Evolutionary conservation across 345 rosid genomes (phyloP), one percentile per base, ranked within the genome.

Genomic region (Hirschfeldia incana): DNA sequence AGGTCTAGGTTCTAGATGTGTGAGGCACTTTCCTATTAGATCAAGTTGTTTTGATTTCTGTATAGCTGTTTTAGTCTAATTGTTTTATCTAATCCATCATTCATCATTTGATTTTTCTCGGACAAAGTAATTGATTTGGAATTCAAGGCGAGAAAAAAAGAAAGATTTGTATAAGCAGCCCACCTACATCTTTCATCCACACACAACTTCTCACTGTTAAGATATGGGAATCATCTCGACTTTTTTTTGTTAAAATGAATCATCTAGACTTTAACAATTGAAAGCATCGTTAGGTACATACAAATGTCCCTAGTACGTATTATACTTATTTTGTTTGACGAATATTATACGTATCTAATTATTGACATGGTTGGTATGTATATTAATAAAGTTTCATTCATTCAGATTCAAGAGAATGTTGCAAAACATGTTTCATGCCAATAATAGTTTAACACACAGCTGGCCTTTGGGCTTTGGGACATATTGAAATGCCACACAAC

Each of bases 271-370:
- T 21, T 21, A 21, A 21, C 21, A 13, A 30, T 58, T 72, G 51
- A 72, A 66, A 72, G 76, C 66, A 71, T 58, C 58, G 53, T 58
- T 66, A 72, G 62, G 73, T 66, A 46, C 61, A 72, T 26, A n/a
- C 17, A n/a, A 49, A 49, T 1, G 57, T 49, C n/a, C 57, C 17
- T 49, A 49, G 17, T 49, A 21, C 21, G 21, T 21, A 49, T 49
- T 49, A 49, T 49, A 49, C 57, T 49, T n/a, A n/a, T 9, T 5
- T 49, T 13, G 0, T 49, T n/a, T 49, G 57, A 49, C 29, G 62
- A 32, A 34, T 64, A 64, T 7, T 69, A 51, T 36, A 53, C 65
- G 57, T 27, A 32, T 70, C 27, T 63, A 66, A 70, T 71, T 77
- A 71, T 77, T 70, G 3, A 16, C 11, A 51, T 63, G 65, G 8